Percentiles rank a stretch among this genome's conserved stretches.
These are phyloP conservation scores for Danielia reshetovae DNA, from an alignment of 805 yeast species.

Conservation along the genomic window DNA sequence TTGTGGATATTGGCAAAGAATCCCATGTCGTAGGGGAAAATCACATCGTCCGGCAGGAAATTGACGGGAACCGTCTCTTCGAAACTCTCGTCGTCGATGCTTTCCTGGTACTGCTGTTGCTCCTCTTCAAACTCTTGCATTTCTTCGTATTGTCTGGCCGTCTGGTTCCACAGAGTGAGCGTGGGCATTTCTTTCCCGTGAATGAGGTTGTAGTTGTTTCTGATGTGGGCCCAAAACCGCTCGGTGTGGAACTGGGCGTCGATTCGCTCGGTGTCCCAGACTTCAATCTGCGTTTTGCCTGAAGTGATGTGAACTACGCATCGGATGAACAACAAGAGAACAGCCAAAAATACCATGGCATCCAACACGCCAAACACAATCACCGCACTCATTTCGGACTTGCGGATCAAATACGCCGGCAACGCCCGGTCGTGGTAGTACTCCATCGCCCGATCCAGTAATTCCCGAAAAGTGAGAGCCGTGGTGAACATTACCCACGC, in stretches of 20 bases:
- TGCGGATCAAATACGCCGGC: slow-evolving; percentile 55
- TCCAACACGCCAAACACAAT: slow-evolving; percentile 53
- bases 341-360: slow-evolving; percentile 56
- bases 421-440: slow-evolving; percentile 47
- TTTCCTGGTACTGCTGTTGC: not conserved
- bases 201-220: slow-evolving; percentile 39
- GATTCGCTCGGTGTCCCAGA: slow-evolving; percentile 86
- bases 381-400: slow-evolving; percentile 50
- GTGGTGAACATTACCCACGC: slow-evolving; percentile 58
- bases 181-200: slow-evolving; percentile 41
- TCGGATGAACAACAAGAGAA: slow-evolving; percentile 57
- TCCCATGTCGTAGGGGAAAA: slow-evolving; percentile 84
- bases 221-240: slow-evolving; percentile 48
- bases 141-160: slow-evolving; percentile 15
- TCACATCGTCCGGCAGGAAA: slow-evolving; percentile 57
- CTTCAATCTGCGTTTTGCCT: slow-evolving; percentile 87
- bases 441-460: slow-evolving; percentile 34
- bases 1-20: slow-evolving; percentile 48
- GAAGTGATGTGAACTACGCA: slow-evolving; percentile 52
- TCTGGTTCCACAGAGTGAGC: slow-evolving; percentile 44
- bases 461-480: slow-evolving; percentile 40
- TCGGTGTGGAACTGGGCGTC: slow-evolving; percentile 59
- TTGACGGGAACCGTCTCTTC: slow-evolving; percentile 25
- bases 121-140: slow-evolving; percentile 5
- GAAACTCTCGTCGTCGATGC: slow-evolving; percentile 5